These are phyloP conservation scores for Pythium rhizo-oryzae DNA, from an alignment of 352 stramenopile genomes.

Conservation along the genomic window DNA sequence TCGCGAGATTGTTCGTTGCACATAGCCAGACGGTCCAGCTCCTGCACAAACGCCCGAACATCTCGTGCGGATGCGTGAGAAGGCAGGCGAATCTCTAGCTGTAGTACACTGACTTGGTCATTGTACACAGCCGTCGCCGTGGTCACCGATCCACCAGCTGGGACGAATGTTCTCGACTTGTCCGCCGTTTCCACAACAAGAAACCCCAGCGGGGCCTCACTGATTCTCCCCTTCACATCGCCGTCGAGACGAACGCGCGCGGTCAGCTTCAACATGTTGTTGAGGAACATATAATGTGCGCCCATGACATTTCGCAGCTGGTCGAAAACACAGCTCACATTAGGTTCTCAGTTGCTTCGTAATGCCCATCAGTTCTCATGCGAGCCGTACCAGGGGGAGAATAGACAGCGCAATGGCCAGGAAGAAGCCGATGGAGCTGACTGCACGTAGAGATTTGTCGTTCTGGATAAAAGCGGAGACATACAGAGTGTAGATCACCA, in stretches of 20 bases:
- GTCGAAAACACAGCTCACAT: background rate
- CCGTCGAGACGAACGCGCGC: constrained; percentile 53
- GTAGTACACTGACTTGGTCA: constrained; percentile 53
- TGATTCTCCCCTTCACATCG: constrained; percentile 46
- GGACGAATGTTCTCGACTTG: constrained; percentile 66
- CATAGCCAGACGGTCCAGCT: constrained; percentile 51
- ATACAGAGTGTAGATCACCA: constrained; percentile 81
- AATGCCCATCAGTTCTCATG: no score
- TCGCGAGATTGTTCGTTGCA: constrained; percentile 2
- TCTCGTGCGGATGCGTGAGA: constrained; percentile 31
- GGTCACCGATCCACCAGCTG: constrained; percentile 55
- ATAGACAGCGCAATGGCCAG: constrained; percentile 56
- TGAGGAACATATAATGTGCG: constrained; percentile 77
- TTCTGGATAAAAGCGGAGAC: constrained; percentile 54
- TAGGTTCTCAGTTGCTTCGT: background rate
- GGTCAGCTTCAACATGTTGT: constrained; percentile 67
- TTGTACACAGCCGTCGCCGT: constrained; percentile 58
- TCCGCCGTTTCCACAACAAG: constrained; percentile 63
- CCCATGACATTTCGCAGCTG: constrained; percentile 75
- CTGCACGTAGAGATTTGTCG: constrained; percentile 48
- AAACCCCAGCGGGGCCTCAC: constrained; percentile 64
- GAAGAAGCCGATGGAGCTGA: constrained; percentile 76
- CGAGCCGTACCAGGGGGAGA: constrained; percentile 50
- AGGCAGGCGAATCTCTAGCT: constrained; percentile 53
- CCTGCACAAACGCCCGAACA: constrained; percentile 66